Percentiles rank a stretch among this genome's conserved stretches.
Evolutionary conservation across 768 basidiomycete genomes (phyloP).

Genomic region (Lactifluus piperatus): DNA sequence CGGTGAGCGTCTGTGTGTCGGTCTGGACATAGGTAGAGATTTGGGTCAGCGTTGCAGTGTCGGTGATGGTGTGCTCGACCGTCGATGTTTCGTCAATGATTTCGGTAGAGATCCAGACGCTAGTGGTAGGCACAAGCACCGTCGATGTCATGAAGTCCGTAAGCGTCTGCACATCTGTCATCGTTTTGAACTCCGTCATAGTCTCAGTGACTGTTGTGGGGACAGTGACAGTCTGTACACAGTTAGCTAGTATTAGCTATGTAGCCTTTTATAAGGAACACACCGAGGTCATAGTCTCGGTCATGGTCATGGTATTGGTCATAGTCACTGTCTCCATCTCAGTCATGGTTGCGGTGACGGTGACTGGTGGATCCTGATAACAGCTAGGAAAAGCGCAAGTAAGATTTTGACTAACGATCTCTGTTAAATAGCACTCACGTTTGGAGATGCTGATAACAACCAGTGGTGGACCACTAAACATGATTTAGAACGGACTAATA

Average conservation of each 20-base stretch:
- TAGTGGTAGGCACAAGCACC: constrained; percentile 51
- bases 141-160: constrained; percentile 36
- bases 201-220: constrained; percentile 20
- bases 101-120: constrained; percentile 48
- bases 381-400: constrained; percentile 7
- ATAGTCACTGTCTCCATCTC: constrained; percentile 35
- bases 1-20: constrained; percentile 28
- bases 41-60: constrained; percentile 49
- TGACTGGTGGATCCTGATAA: constrained; percentile 29
- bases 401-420: not conserved
- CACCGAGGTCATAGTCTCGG: constrained; percentile 24
- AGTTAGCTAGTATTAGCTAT: not conserved
- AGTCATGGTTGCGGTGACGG: constrained; percentile 33
- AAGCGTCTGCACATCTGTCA: constrained; percentile 16
- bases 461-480: constrained; percentile 4
- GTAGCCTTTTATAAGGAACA: not conserved
- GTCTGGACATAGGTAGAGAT: constrained; percentile 45
- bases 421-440: not conserved
- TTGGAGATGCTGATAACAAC: constrained; percentile 8
- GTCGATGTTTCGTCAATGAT: constrained; percentile 51
- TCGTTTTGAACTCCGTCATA: constrained; percentile 19
- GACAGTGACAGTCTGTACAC: constrained; percentile 8
- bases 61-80: constrained; percentile 26
- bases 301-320: constrained; percentile 23
- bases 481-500: not conserved